These are phyloP conservation scores for Oleoguttula mirabilis DNA, from an alignment of 495 filamentous ascomycete genomes.

Conservation along the genomic window DNA sequence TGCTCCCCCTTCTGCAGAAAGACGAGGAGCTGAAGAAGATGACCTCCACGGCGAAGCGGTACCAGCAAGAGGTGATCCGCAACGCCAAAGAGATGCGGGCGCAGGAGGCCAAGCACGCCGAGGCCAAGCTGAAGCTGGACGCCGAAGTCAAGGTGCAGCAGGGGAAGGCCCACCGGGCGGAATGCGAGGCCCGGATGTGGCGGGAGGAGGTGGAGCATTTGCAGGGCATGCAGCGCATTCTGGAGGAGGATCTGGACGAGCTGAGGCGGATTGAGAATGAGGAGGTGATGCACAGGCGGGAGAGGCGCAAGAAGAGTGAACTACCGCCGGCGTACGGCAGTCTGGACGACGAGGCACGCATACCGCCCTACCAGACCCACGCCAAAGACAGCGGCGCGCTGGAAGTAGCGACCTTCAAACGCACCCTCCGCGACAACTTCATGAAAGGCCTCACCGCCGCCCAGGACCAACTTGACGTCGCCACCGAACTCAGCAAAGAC, in stretches of 20 bases:
- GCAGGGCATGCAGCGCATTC: neutral
- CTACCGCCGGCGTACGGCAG: constrained; percentile 9
- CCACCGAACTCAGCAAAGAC: neutral
- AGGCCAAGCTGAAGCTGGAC: neutral
- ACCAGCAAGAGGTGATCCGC: neutral
- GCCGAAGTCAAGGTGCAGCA: neutral
- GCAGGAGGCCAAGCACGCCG: neutral
- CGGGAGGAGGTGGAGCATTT: neutral
- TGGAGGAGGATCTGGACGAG: constrained; percentile 6
- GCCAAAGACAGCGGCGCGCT: constrained; percentile 3
- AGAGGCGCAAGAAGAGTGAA: neutral
- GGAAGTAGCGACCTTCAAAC: constrained; percentile 8
- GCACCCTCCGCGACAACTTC: constrained; percentile 2
- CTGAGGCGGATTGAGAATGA: constrained; percentile 9
- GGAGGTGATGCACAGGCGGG: neutral
- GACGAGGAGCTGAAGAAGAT: neutral
- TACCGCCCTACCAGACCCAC: neutral
- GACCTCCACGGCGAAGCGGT: neutral
- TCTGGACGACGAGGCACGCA: constrained; percentile 1
- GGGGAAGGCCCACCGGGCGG: neutral
- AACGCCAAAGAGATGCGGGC: no score
- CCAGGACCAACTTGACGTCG: neutral
- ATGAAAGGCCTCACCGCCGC: neutral
- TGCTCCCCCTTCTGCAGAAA: neutral
- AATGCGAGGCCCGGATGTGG: neutral